A percentile compares a stretch with the other conserved stretches of the same genome.
Conservation (phyloP, 768 basidiomycete genomes). For the Xanthoconium purpureum region DNA sequence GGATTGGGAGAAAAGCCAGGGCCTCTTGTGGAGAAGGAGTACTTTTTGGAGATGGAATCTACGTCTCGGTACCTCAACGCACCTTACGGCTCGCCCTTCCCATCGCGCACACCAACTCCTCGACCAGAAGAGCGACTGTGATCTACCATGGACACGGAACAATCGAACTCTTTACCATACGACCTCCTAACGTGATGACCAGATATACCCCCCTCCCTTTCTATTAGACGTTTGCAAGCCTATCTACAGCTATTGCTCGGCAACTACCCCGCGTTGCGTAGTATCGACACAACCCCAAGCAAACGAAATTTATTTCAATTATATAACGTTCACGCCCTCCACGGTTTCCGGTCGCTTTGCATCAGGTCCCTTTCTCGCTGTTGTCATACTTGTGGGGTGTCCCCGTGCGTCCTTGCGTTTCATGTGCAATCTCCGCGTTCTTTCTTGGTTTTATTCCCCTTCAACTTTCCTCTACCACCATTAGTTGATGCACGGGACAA, state of each 20-base stretch:
- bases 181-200: conserved; percentile 34
- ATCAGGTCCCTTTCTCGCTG: conserved; percentile 16
- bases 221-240: conserved; percentile 32
- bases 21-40: conserved; percentile 26
- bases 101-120: conserved; percentile 48
- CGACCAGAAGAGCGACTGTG: conserved; percentile 33
- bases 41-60: conserved; percentile 40
- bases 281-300: conserved; percentile 22
- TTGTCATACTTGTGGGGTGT: conserved; percentile 13
- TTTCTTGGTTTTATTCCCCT: conserved; percentile 24
- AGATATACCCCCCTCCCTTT: conserved; percentile 31
- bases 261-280: conserved; percentile 23
- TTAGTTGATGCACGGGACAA: conserved; percentile 17
- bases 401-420: conserved; percentile 19
- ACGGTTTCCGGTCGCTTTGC: conserved; percentile 28
- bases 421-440: conserved; percentile 19
- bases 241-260: conserved; percentile 35
- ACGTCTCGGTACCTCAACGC: conserved; percentile 47
- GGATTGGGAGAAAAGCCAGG: conserved; percentile 35
- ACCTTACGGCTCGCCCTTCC: conserved; percentile 49
- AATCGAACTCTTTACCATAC: conserved; percentile 29
- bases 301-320: conserved; percentile 35
- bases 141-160: conserved; percentile 15
- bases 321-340: conserved; percentile 32
- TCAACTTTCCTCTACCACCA: conserved; percentile 4